Evolutionary conservation across 2,329 filamentous ascomycete species (phyloP).

Genomic region (Diaporthe amygdali): DNA sequence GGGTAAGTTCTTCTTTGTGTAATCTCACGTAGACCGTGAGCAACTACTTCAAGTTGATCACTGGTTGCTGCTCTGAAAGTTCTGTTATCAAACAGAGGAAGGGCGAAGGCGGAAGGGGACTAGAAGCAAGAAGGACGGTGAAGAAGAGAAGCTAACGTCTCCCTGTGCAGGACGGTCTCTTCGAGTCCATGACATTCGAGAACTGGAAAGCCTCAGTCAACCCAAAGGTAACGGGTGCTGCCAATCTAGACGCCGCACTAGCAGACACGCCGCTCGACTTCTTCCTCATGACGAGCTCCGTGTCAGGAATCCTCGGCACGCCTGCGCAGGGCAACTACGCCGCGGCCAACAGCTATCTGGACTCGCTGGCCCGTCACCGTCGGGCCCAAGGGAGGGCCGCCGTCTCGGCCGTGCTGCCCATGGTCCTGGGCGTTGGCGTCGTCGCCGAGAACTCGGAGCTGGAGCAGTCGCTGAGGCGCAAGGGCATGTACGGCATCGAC

Average conservation of each 20-base stretch:
- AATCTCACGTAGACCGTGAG: constrained; percentile 15
- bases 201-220: constrained; percentile 20
- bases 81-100: too few relatives aligned
- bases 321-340: not conserved
- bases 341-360: constrained; percentile 18
- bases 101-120: too few relatives aligned
- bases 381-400: not conserved
- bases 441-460: constrained; percentile 30
- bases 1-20: constrained; percentile 17
- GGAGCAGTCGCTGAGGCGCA: not conserved
- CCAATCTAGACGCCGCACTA: too few relatives aligned
- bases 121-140: too few relatives aligned
- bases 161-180: constrained; percentile 24
- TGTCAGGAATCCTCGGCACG: not conserved
- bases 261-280: too few relatives aligned
- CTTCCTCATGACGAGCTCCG: not conserved
- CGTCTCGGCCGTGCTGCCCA: constrained; percentile 32
- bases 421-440: constrained; percentile 37
- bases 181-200: constrained; percentile 19
- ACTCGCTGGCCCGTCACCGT: constrained; percentile 22
- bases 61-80: too few relatives aligned
- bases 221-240: too few relatives aligned
- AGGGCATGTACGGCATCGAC: constrained; percentile 24
- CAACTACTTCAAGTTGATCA: constrained; percentile 27
- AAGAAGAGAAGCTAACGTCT: constrained; percentile 31